Evolutionary conservation across 306 rosid species (phyloP).

Genomic region (Dicorynia guianensis): DNA sequence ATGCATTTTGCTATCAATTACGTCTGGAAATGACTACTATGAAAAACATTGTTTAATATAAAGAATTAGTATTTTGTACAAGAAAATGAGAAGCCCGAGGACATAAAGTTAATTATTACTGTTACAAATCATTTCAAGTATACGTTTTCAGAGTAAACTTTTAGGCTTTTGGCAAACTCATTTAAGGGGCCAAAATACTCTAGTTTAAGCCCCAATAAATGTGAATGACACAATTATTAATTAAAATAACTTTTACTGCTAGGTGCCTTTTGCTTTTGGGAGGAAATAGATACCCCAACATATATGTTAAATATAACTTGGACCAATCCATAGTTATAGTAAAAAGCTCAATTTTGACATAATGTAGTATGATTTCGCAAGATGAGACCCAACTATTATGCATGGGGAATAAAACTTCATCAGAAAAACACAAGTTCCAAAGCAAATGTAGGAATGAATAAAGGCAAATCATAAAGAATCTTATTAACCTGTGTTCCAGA

Average conservation of each 20-base stretch:
- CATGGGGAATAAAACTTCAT: slow-evolving; percentile 19
- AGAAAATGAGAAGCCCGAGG: too few species aligned
- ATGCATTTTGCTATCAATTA: too few species aligned
- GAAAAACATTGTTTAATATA: too few species aligned
- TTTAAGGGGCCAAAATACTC: slow-evolving; percentile 22
- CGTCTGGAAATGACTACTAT: too few species aligned
- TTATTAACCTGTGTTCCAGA: slow-evolving; percentile 77
- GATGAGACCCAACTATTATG: slow-evolving; percentile 28
- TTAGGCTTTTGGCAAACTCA: neutral
- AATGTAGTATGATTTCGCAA: slow-evolving; percentile 19
- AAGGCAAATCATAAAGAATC: slow-evolving; percentile 26
- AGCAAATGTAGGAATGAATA: slow-evolving; percentile 26
- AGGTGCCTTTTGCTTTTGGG: slow-evolving; percentile 14
- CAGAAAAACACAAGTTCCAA: slow-evolving; percentile 25
- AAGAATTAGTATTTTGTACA: too few species aligned
- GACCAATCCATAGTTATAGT: too few species aligned
- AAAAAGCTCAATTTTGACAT: slow-evolving; percentile 24
- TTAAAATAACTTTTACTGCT: slow-evolving; percentile 19
- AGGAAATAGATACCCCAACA: too few species aligned
- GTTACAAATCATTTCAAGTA: too few species aligned
- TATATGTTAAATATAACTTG: too few species aligned
- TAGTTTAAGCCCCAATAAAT: slow-evolving; percentile 22
- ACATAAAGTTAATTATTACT: too few species aligned
- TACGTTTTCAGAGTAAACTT: neutral
- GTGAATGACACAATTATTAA: neutral